A percentile compares a stretch with the other conserved stretches of the same genome.
phyloP scores from a whole-genome alignment of 2,329 filamentous ascomycete species.

The Epicoccum nigrum region DNA sequence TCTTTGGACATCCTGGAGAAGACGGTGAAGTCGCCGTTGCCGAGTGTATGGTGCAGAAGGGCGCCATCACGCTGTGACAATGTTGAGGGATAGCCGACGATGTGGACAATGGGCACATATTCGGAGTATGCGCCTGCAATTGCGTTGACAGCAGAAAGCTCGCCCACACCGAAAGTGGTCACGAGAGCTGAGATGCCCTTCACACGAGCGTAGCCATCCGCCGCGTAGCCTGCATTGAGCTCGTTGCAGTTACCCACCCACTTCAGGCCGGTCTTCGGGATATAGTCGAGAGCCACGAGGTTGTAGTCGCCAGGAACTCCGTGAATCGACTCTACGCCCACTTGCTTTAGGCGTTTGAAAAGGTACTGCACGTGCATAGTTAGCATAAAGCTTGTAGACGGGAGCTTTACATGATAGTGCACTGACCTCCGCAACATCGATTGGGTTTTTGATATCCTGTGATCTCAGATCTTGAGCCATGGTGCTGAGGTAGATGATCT shows the following conservation, averaged over 20 bases:
- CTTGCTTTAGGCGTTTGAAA: conserved; percentile 50
- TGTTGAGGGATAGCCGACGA: conserved; percentile 54
- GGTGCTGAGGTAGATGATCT: conserved; percentile 15
- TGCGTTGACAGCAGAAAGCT: conserved; percentile 56
- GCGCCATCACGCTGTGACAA: conserved; percentile 49
- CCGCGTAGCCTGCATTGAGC: conserved; percentile 60
- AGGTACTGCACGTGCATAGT: conserved; percentile 38
- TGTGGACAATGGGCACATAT: conserved; percentile 55
- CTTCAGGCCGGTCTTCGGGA: conserved; percentile 59
- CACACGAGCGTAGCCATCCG: conserved; percentile 55
- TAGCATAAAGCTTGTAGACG: conserved; percentile 6
- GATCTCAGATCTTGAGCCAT: conserved; percentile 51
- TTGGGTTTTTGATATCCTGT: conserved; percentile 50
- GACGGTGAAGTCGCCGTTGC: conserved; percentile 75
- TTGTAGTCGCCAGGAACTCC: conserved; percentile 56
- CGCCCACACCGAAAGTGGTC: conserved; percentile 57
- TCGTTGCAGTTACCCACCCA: conserved; percentile 70
- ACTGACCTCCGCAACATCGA: conserved; percentile 64
- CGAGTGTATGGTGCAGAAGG: conserved; percentile 55
- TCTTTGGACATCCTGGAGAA: conserved; percentile 78
- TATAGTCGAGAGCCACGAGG: conserved; percentile 61
- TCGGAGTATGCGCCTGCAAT: conserved; percentile 56
- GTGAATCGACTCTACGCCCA: conserved; percentile 53
- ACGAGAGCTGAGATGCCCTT: conserved; percentile 55
- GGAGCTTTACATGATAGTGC: neutral